Evolutionary conservation across 208 protist species (phyloP), one percentile per base, ranked within the genome.

Genomic region (Leishmania martiniquensis): DNA sequence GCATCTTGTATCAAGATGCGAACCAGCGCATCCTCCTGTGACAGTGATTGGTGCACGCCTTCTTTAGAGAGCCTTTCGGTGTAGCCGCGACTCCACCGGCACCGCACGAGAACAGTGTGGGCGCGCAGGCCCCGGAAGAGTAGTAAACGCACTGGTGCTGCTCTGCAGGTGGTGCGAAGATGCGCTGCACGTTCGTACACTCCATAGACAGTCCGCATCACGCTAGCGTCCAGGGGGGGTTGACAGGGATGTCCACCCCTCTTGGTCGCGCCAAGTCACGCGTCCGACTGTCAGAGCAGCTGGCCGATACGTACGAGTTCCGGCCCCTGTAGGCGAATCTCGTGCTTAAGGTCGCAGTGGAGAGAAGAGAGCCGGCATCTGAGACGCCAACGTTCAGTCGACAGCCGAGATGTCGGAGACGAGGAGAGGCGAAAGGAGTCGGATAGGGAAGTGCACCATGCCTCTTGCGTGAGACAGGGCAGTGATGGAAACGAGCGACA

Each of bases 1-100:
- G 68, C 68, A 25, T 59, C 68, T 29, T 72, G 68, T 57, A 72
- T 42, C 47, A 72, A n/a, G 12, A 57, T 32, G 68, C 68, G 68
- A n/a, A 54, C 68, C 10, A 72, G 68, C 68, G 57, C 39, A 12
- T 72, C 68, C 17, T 72, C 68, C n/a, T 72, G 7, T 22, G 42
- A 44, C 65, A 42, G 10, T 47, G 65, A 29, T 4, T 57, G 68
- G 20, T 17, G 29, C 47, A 5, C 47, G 1, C 29, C 57, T 72
- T n/a, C 49, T n/a, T 22, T 42, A 6, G 17, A 59, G 12, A 25
- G 68, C 13, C 42, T 51, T 47, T 15, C 29, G 34, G 15, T 69
- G 65, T 10, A 69, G 42, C 20, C 22, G 25, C 42, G 25, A 51
- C 29, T 32, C 37, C 42, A 49, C 32, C 42, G 39, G 20, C 42